Conservation (phyloP, 176 grass and related monocot species). For the Oryza meyeriana region DNA sequence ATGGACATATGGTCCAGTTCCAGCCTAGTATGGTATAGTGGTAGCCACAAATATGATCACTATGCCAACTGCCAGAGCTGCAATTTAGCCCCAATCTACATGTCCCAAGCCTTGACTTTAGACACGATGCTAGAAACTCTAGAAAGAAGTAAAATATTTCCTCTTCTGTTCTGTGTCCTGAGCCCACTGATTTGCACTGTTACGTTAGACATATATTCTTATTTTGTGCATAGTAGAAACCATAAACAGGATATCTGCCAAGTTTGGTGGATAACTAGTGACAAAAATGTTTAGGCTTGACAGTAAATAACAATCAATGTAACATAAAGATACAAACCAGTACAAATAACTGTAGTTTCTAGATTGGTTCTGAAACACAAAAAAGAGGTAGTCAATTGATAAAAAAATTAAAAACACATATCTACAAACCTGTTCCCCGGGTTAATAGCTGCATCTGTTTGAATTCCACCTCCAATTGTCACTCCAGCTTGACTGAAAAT, state of each 20-base stretch:
- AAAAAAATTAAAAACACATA: slow-evolving; percentile 4
- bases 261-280: slow-evolving; percentile 1
- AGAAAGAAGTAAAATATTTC: neutral
- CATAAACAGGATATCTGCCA: neutral
- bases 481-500: slow-evolving; percentile 94
- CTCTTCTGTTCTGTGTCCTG: neutral
- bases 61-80: slow-evolving; percentile 1
- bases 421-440: slow-evolving; percentile 81
- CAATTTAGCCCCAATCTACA: neutral
- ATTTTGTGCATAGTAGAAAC: neutral
- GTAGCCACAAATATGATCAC: neutral
- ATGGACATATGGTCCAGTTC: neutral
- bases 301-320: neutral
- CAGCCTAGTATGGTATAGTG: neutral
- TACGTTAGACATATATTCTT: neutral
- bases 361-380: neutral
- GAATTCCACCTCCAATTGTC: slow-evolving; percentile 92
- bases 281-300: neutral
- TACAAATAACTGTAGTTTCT: neutral
- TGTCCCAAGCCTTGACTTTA: neutral
- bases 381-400: neutral
- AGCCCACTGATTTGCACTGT: slow-evolving; percentile 8
- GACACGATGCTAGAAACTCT: neutral
- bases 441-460: slow-evolving; percentile 98
- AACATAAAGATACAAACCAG: slow-evolving; percentile 24